Percentiles rank a stretch among this genome's conserved stretches.
phyloP scores from a whole-genome alignment of 768 basidiomycete species.

The Imleria badia region DNA sequence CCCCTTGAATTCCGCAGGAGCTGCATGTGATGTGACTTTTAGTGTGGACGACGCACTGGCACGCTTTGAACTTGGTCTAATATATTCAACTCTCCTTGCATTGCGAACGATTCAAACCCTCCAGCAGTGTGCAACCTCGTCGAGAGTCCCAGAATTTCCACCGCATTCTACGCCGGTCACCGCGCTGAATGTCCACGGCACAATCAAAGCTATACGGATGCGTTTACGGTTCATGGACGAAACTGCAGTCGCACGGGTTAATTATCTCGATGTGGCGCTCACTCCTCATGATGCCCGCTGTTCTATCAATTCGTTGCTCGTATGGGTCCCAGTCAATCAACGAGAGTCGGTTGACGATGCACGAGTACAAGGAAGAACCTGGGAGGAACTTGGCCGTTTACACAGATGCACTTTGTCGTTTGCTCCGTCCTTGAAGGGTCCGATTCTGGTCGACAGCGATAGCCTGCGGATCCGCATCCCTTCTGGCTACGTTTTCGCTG shows the following conservation, averaged over 20 bases:
- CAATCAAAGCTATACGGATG: slow-evolving; percentile 48
- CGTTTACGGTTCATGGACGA: slow-evolving; percentile 49
- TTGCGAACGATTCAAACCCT: slow-evolving; percentile 49
- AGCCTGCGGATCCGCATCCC: slow-evolving; percentile 79
- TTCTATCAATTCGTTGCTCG: slow-evolving; percentile 42
- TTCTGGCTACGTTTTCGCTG: slow-evolving; percentile 69
- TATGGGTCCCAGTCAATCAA: slow-evolving; percentile 55
- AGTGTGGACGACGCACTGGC: slow-evolving; percentile 53
- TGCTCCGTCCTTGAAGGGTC: slow-evolving; percentile 29
- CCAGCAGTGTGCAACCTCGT: slow-evolving; percentile 16
- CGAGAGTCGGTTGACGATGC: slow-evolving; percentile 34
- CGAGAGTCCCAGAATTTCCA: slow-evolving; percentile 17
- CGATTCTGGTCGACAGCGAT: slow-evolving; percentile 56
- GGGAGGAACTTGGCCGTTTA: slow-evolving; percentile 74
- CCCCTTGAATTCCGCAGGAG: slow-evolving; percentile 4
- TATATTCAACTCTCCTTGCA: slow-evolving; percentile 71
- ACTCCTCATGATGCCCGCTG: slow-evolving; percentile 27
- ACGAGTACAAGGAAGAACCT: slow-evolving; percentile 40
- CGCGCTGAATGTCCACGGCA: slow-evolving; percentile 29
- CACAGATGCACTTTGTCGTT: slow-evolving; percentile 48
- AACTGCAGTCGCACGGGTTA: slow-evolving; percentile 40
- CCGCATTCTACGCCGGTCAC: slow-evolving; percentile 16
- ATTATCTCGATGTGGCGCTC: slow-evolving; percentile 22
- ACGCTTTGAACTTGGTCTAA: slow-evolving; percentile 59
- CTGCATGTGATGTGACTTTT: slow-evolving; percentile 43